phyloP scores from a whole-genome alignment of 441 rosid species.

The Macaranga tanarius region DNA sequence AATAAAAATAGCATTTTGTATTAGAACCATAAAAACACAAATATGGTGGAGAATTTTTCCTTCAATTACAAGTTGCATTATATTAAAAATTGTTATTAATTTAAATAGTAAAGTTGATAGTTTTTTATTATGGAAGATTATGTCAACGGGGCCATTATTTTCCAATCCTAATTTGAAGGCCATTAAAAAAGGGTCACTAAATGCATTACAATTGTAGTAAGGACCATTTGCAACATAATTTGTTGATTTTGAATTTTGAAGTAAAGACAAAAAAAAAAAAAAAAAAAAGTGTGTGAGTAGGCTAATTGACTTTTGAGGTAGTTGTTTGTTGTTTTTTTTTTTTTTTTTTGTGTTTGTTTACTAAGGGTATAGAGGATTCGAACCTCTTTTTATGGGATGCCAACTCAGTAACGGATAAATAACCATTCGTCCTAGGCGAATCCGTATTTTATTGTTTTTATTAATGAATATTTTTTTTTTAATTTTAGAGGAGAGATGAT shows the following conservation, averaged over 20 bases:
- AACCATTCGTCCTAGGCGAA: too few relatives aligned
- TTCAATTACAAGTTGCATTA: not conserved
- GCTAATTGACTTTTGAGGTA: not conserved
- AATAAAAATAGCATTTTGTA: too few relatives aligned
- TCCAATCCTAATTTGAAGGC: slow-evolving; percentile 47
- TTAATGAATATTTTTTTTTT: too few relatives aligned
- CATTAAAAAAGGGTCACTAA: slow-evolving; percentile 31
- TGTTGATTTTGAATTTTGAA: slow-evolving; percentile 22
- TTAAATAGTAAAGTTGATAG: not conserved
- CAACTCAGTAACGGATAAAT: too few relatives aligned
- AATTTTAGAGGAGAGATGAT: too few relatives aligned
- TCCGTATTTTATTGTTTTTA: not conserved
- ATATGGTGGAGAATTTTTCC: not conserved
- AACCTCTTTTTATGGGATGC: too few relatives aligned
- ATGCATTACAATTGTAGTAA: slow-evolving; percentile 25
- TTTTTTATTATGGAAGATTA: not conserved
- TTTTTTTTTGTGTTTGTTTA: too few relatives aligned
- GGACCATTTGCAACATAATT: slow-evolving; percentile 17
- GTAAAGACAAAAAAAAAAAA: not conserved
- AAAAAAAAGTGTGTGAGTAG: too few relatives aligned
- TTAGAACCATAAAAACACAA: too few relatives aligned
- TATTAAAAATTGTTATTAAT: not conserved
- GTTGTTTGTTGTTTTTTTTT: too few relatives aligned
- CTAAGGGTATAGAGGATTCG: too few relatives aligned
- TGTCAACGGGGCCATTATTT: not conserved